Conservation (phyloP, 805 yeast species). For the Priceomyces carsonii region DNA sequence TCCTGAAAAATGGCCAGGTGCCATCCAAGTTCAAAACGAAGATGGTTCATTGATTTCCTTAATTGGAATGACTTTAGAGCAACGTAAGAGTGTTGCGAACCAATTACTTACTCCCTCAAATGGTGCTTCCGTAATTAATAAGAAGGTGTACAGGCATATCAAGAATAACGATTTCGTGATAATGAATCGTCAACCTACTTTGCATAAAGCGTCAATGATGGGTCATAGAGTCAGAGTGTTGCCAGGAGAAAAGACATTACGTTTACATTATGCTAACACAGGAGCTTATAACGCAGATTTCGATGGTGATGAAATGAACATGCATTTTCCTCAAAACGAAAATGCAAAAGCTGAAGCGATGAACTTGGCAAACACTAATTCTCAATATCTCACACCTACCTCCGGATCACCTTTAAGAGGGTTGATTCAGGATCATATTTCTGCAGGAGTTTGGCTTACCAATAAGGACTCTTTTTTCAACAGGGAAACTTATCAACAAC, state of each 20-base stretch:
- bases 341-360: constrained; percentile 96
- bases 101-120: constrained; percentile 86
- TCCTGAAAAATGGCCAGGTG: constrained; percentile 99
- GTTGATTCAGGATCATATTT: constrained; percentile 96
- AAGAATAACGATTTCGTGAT: constrained; percentile 92
- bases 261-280: constrained; percentile 97
- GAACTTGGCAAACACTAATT: constrained; percentile 93
- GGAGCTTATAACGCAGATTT: constrained; percentile 99
- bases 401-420: constrained; percentile 99
- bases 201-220: constrained; percentile 99
- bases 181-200: constrained; percentile 99
- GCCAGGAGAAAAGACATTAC: constrained; percentile 95
- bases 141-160: constrained; percentile 93
- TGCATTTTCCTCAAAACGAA: constrained; percentile 99
- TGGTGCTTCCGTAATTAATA: constrained; percentile 68
- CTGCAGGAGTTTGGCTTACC: constrained; percentile 99
- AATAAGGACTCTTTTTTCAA: constrained; percentile 89
- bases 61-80: constrained; percentile 87
- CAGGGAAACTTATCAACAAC: constrained; percentile 89
- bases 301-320: constrained; percentile 99
- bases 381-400: constrained; percentile 97
- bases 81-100: constrained; percentile 91
- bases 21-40: constrained; percentile 92
- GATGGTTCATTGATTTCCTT: constrained; percentile 84
- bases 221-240: constrained; percentile 96